These are phyloP conservation scores for Ormosia emarginata DNA, from an alignment of 306 rosid species.

Conservation along the genomic window DNA sequence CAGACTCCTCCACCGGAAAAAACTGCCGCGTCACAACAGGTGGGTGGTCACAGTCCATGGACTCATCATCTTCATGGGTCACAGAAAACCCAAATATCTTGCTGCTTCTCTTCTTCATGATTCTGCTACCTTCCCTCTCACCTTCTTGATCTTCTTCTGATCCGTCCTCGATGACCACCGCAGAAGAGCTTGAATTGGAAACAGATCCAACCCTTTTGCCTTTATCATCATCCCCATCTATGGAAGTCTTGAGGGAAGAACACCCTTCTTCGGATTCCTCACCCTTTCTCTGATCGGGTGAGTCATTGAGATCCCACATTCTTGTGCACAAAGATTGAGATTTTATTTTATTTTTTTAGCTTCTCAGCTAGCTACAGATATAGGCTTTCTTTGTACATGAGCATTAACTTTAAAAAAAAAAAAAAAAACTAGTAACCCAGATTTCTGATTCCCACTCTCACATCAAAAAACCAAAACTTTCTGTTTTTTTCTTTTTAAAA, in stretches of 20 bases:
- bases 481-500: background rate
- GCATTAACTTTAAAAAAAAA: background rate
- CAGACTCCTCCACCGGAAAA: conserved; percentile 64
- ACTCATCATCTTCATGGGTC: conserved; percentile 30
- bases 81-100: conserved; percentile 72
- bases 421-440: background rate
- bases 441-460: background rate
- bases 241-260: conserved; percentile 62
- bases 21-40: conserved; percentile 67
- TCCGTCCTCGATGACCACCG: conserved; percentile 67
- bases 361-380: background rate
- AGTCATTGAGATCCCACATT: conserved; percentile 99
- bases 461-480: conserved; percentile 22
- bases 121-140: background rate
- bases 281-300: conserved; percentile 59
- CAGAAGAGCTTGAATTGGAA: conserved; percentile 89
- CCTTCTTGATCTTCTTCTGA: conserved; percentile 60
- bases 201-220: conserved; percentile 84
- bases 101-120: conserved; percentile 29
- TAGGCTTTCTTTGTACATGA: background rate
- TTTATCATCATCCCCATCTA: conserved; percentile 61
- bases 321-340: conserved; percentile 2
- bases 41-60: conserved; percentile 39
- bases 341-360: background rate
- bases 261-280: conserved; percentile 61